Conservation (phyloP, 2,329 filamentous ascomycete species). For the Aureobasidium zeae region DNA sequence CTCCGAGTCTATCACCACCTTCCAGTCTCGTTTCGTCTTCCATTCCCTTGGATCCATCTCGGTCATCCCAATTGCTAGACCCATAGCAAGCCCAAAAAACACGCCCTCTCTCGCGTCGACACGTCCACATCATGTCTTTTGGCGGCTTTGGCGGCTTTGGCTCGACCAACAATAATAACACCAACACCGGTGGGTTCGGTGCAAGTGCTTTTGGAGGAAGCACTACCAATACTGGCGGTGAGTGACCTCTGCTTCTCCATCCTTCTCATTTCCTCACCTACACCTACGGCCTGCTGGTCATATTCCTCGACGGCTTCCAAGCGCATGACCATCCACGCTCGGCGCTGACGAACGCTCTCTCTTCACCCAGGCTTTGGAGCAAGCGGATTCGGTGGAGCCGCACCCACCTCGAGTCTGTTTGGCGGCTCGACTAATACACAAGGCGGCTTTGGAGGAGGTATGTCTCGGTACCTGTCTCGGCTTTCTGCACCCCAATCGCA, state of each 20-base stretch:
- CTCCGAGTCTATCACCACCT: constrained; percentile 2
- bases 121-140: constrained; percentile 17
- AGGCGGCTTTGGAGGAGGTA: constrained; percentile 19
- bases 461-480: not conserved
- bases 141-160: constrained; percentile 44
- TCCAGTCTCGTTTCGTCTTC: too few species aligned
- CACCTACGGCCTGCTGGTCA: not conserved
- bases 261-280: not conserved
- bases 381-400: constrained; percentile 21
- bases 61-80: not conserved
- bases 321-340: constrained; percentile 5
- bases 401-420: constrained; percentile 25
- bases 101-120: not conserved
- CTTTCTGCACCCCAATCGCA: not conserved
- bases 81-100: not conserved
- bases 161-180: constrained; percentile 15
- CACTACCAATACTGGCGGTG: constrained; percentile 28
- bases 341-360: constrained; percentile 8
- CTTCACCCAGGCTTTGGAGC: constrained; percentile 19
- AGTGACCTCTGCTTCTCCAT: constrained; percentile 9
- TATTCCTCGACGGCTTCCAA: too few species aligned
- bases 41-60: not conserved
- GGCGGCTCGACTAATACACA: constrained; percentile 31
- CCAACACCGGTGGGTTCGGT: constrained; percentile 21
- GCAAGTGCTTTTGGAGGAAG: constrained; percentile 21